Base-by-base conservation (phyloP, 108 stramenopile genomes). In the Bacterosira constricta region DNA sequence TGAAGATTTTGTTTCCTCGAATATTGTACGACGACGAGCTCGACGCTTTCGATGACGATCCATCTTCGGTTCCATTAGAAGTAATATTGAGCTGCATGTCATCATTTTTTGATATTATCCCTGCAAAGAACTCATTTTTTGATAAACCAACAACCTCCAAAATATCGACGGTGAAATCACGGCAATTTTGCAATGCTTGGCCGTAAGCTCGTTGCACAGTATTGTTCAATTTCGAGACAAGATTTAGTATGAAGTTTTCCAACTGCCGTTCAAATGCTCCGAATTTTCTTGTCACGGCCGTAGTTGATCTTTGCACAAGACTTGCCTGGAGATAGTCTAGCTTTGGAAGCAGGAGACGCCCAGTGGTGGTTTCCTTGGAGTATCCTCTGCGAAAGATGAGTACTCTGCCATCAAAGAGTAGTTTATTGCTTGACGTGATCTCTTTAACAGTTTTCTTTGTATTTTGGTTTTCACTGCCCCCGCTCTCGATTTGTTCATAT, bases 261-360 rank as follows among this genome's bases (percentile, higher is more conserved):
- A 74, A 6, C n/a, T 45, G 45, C 21, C 50, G 65, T 50, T 79
- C 86, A 15, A 85, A 21, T 6, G 38, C 42, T 46, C 83, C 84
- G 1, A 90, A 39, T 38, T 70, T 65, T 15, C 58, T 63, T 37
- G 73, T 82, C 3, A 88, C 38, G 38, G 66, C 73, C 20, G 81
- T 74, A 11, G 90, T 85, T 11, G 86, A 81, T 41, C 90, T 55
- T 66, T 91, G 89, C 2, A 94, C 89, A 29, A 94, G 31, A 63
- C 73, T 84, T 42, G 90, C 83, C 71, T 94, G 93, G n/a, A 94
- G 58, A 62, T 94, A 94, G 60, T 94, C 90, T 3, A 94, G 31
- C 61, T 94, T 94, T 13, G 86, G 89, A 13, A 87, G 38, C 0
- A 89, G 80, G 11, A 90, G 66, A n/a, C 93, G 71, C 11, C 87